Evolutionary conservation across 2,329 filamentous ascomycete species (phyloP), one percentile per base, ranked within the genome.

Genomic region (Endocalyx cinctus): DNA sequence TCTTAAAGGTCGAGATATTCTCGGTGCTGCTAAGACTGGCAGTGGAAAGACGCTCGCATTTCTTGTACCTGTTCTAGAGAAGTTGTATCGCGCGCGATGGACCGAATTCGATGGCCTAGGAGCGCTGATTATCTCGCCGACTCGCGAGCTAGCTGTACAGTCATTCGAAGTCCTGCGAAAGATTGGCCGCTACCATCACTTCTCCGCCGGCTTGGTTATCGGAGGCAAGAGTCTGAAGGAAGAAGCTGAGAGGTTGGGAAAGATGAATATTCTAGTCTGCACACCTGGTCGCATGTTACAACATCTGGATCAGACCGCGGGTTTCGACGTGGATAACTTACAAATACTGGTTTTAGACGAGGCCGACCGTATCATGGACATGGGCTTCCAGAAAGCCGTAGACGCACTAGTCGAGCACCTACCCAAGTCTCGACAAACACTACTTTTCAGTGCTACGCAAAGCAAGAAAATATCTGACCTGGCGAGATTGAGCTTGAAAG

Each of bases 201-300:
- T 97, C 58, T 94, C 90, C 1, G 92, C 92, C 1, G 92, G 92
- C 0, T 63, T 97, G 50, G 79, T 98, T 8, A 97, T 97, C 50
- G 92, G 92, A 25, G 92, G 92, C 25, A 95, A 94, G 70, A 89
- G 77, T 57, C 56, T 96, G 50, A 82, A 85, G 54, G 89, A 96
- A 51, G 79, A 98, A 63, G 80, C 86, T 16, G 86, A 94, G 48
- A 76, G 89, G 20, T 58, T 98, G 39, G 77, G 79, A 4, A 78
- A 87, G 44, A 97, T 98, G 90, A 98, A 97, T 57, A 97, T 98
- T 29, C 66, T 98, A 17, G 87, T 98, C 8, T 94, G 89, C 53
- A 98, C 92, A 2, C 92, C 92, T 0, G 92, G 92, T 2, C 79
- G 92, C 22, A 94, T 98, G 74, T 66, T 97, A 48, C 92, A 98